Evolutionary conservation across 768 basidiomycete genomes (phyloP).

Genomic region (Lactarius pseudohatsudake): DNA sequence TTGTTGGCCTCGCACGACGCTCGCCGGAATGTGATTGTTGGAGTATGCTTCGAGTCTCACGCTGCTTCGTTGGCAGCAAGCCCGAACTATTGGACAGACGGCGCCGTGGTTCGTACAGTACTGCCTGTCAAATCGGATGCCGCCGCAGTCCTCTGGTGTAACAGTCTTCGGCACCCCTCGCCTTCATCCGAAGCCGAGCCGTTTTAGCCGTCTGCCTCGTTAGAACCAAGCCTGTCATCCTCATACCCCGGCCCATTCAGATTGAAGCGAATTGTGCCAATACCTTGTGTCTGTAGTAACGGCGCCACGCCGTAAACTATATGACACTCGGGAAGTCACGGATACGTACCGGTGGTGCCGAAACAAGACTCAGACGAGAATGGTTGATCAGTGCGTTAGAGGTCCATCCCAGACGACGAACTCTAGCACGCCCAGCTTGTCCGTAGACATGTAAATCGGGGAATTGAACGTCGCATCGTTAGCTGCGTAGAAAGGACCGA

Average conservation of each 20-base stretch:
- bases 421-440: conserved; percentile 56
- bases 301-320: too few relatives aligned
- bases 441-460: conserved; percentile 75
- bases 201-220: conserved; percentile 45
- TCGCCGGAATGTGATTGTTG: conserved; percentile 37
- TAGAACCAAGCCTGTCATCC: conserved; percentile 73
- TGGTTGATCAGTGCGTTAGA: too few relatives aligned
- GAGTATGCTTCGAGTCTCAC: conserved; percentile 74
- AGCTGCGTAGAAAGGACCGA: conserved; percentile 63
- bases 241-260: conserved; percentile 54
- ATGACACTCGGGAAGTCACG: background rate
- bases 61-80: conserved; percentile 60
- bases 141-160: background rate
- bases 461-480: conserved; percentile 64
- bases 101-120: conserved; percentile 18
- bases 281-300: too few relatives aligned
- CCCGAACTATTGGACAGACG: conserved; percentile 58
- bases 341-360: conserved; percentile 10
- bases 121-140: conserved; percentile 14
- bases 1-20: too few relatives aligned
- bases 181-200: conserved; percentile 41
- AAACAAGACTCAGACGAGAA: too few relatives aligned
- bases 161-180: conserved; percentile 30
- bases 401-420: too few relatives aligned
- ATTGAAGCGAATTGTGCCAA: conserved; percentile 71